Evolutionary conservation across 108 stramenopile genomes (phyloP).

Genomic region (Craspedostauros australis): DNA sequence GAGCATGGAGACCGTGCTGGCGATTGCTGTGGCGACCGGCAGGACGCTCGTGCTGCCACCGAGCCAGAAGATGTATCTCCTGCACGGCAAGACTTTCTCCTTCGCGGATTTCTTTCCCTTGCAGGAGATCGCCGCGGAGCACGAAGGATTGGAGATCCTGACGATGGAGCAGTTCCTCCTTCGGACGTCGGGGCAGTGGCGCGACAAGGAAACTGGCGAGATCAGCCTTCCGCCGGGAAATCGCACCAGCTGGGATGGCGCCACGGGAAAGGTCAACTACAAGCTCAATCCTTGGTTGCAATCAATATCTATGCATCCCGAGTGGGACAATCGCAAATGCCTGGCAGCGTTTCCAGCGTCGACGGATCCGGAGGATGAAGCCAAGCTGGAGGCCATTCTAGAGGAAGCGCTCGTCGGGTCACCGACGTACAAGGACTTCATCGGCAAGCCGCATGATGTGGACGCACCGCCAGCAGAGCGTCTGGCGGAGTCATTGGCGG

Average conservation of each 20-base stretch:
- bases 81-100: constrained; percentile 48
- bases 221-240: constrained; percentile 52
- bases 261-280: constrained; percentile 1
- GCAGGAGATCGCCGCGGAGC: constrained; percentile 45
- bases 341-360: constrained; percentile 54
- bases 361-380: constrained; percentile 33
- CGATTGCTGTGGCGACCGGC: constrained; percentile 83
- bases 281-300: constrained; percentile 31
- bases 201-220: constrained; percentile 24
- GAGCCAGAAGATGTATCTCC: constrained; percentile 72
- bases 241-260: constrained; percentile 57
- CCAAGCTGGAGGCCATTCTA: constrained; percentile 31
- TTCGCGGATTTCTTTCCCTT: constrained; percentile 80
- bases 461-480: constrained; percentile 48
- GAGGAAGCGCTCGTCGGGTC: constrained; percentile 16
- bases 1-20: constrained; percentile 67
- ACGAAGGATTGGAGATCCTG: constrained; percentile 71
- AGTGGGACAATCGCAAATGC: constrained; percentile 4
- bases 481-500: constrained; percentile 55
- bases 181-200: constrained; percentile 49
- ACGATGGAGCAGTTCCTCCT: constrained; percentile 66
- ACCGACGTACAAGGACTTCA: constrained; percentile 12
- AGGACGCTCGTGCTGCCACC: constrained; percentile 90
- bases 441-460: constrained; percentile 51
- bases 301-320: constrained; percentile 1